Evolutionary conservation across 106 monocot species (phyloP), one percentile per base, ranked within the genome.

Genomic region (Acorus calamus): DNA sequence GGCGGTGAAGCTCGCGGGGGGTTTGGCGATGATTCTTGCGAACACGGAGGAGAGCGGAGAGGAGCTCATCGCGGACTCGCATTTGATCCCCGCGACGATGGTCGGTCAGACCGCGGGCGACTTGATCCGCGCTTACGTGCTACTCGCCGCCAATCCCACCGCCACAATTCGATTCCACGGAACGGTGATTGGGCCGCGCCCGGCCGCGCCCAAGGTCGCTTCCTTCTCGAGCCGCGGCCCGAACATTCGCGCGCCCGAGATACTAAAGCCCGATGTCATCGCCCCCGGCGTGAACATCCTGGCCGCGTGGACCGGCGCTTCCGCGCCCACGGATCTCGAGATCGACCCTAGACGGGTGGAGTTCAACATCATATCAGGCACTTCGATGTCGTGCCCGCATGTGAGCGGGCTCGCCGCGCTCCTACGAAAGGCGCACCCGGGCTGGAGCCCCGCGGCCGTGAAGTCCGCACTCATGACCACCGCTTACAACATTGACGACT

Each of bases 331-430:
- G 12, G 85, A 85, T 54, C 79, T 98, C 4, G 76, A 71, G 6
- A 74, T 83, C 44, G 87, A 98, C 52, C 68, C 69, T 2, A 66
- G 91, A 49, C 49, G 91, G 7, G 87, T 88, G 2, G 69, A 70
- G 48, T 98, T 85, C 78, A 96, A 98, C 70, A 83, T 96, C 12
- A 82, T 87, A 57, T 91, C 96, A 9, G 96, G 96, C 10, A 94
- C 94, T 2, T 94, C 89, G 12, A 94, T 94, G 94, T 72, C 94
- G 4, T 94, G 94, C 69, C 94, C 93, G 4, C 93, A 93, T 61
- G 86, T 80, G 28, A 83, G 80, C 72, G 94, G 93, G 60, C n/a
- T 94, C 52, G 94, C 83, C 13, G 89, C 94, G 3, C 65, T 94
- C 14, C 83, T 94, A 12, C 78, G 74, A 28, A 81, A 74, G 52